Evolutionary conservation across 129 eudicot genomes (phyloP).

Genomic region (Sambucus nigra): DNA sequence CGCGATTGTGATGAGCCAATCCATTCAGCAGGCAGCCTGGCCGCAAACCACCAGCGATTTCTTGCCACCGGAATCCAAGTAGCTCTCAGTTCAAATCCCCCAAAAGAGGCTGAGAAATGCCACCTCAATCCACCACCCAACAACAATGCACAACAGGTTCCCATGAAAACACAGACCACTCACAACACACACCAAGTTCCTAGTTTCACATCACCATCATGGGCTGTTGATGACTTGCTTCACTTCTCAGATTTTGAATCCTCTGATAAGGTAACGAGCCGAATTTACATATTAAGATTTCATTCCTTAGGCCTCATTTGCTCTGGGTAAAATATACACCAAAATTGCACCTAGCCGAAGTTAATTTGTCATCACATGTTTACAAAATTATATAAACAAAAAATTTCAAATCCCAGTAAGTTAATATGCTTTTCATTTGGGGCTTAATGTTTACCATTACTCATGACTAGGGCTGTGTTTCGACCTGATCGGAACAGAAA

Average conservation of each 20-base stretch:
- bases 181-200: slow-evolving; percentile 31
- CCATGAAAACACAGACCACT: slow-evolving; percentile 31
- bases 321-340: no score
- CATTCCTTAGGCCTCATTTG: no score
- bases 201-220: slow-evolving; percentile 38
- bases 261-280: slow-evolving; percentile 49
- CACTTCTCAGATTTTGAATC: slow-evolving; percentile 63
- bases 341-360: no score
- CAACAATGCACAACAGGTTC: slow-evolving; percentile 29
- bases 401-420: no score
- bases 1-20: slow-evolving; percentile 75
- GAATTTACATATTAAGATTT: no score
- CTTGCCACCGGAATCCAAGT: slow-evolving; percentile 79
- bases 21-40: slow-evolving; percentile 57
- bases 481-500: no score
- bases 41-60: slow-evolving; percentile 76
- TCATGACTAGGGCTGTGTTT: no score
- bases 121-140: slow-evolving; percentile 31
- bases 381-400: no score
- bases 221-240: slow-evolving; percentile 85
- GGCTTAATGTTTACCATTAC: no score
- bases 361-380: no score
- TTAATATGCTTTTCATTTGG: no score
- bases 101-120: slow-evolving; percentile 28
- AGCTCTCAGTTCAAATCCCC: slow-evolving; percentile 41